phyloP scores from a whole-genome alignment of 2,329 filamentous ascomycete species.

The Aureobasidium sp. region DNA sequence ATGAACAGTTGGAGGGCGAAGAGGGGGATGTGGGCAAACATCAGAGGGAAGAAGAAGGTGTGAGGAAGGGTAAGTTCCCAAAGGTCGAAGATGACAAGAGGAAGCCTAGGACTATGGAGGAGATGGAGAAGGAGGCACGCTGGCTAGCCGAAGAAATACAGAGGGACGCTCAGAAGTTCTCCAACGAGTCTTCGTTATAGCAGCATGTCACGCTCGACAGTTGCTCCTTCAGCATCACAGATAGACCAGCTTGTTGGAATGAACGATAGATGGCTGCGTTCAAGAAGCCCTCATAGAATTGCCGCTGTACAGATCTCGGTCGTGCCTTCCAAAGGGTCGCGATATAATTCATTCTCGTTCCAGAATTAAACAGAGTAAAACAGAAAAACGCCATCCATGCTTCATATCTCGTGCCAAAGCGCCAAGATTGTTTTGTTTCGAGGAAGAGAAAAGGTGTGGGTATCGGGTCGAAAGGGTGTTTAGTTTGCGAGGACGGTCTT shows the following conservation, averaged over 20 bases:
- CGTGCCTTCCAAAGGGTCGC: not conserved
- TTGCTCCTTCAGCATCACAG: not conserved
- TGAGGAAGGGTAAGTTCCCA: slow-evolving; percentile 44
- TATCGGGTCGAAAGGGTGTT: not conserved
- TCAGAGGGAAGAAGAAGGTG: slow-evolving; percentile 46
- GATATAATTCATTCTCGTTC: slow-evolving; percentile 1
- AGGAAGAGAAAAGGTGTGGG: not conserved
- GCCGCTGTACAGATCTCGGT: slow-evolving; percentile 7
- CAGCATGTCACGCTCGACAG: too few relatives aligned
- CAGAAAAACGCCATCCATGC: slow-evolving; percentile 13
- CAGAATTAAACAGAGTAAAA: slow-evolving; percentile 5
- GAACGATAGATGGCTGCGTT: not conserved
- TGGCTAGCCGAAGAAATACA: slow-evolving; percentile 52
- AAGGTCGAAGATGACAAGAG: slow-evolving; percentile 59
- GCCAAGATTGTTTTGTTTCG: slow-evolving; percentile 9
- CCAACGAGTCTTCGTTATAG: not conserved
- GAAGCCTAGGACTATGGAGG: slow-evolving; percentile 57
- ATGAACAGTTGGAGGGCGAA: slow-evolving; percentile 73
- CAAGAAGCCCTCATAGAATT: not conserved
- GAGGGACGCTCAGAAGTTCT: slow-evolving; percentile 28
- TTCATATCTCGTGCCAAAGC: slow-evolving; percentile 11
- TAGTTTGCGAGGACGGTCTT: slow-evolving; percentile 35
- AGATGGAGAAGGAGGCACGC: slow-evolving; percentile 73
- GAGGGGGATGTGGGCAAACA: slow-evolving; percentile 73
- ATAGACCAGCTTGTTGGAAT: not conserved